Evolutionary conservation across 2,329 filamentous ascomycete species (phyloP).

Genomic region (Zymoseptoria pseudotritici): DNA sequence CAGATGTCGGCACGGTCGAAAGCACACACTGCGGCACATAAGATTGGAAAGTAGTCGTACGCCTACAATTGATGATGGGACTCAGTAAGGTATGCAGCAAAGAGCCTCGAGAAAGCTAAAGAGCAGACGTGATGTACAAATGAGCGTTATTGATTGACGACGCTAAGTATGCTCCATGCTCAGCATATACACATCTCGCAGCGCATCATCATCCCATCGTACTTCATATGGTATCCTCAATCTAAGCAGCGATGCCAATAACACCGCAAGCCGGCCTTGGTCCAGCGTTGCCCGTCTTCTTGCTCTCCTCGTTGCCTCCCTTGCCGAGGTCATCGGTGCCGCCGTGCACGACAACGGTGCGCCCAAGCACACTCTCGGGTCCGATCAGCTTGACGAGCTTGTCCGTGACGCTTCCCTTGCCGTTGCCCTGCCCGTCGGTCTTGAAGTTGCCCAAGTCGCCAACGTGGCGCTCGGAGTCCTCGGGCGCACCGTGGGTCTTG

Average conservation of each 20-base stretch:
- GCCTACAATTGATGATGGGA: too few relatives aligned
- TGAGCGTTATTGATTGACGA: not conserved
- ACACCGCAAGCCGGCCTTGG: conserved; percentile 81
- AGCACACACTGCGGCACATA: too few relatives aligned
- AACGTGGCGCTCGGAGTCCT: conserved; percentile 80
- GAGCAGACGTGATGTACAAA: not conserved
- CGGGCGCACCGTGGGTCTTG: conserved; percentile 86
- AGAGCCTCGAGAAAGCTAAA: not conserved
- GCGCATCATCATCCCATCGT: conserved; percentile 1
- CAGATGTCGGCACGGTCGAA: too few relatives aligned
- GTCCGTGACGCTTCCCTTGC: conserved; percentile 73
- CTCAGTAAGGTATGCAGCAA: too few relatives aligned
- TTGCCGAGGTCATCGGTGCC: conserved; percentile 96
- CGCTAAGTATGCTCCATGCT: not conserved
- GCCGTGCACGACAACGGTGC: conserved; percentile 87
- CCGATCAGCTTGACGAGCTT: conserved; percentile 91
- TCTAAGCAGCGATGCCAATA: conserved; percentile 32
- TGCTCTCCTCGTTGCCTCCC: conserved; percentile 85
- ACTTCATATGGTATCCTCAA: not conserved
- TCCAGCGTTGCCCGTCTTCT: conserved; percentile 97
- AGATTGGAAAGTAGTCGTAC: too few relatives aligned
- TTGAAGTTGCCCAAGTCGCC: conserved; percentile 97
- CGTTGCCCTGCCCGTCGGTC: conserved; percentile 87
- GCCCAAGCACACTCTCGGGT: conserved; percentile 87
- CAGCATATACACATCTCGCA: not conserved